Percentiles rank a stretch among this genome's conserved stretches.
Conservation (phyloP, 2,329 filamentous ascomycete species). For the Immersiporthe knoxdaviesiana region DNA sequence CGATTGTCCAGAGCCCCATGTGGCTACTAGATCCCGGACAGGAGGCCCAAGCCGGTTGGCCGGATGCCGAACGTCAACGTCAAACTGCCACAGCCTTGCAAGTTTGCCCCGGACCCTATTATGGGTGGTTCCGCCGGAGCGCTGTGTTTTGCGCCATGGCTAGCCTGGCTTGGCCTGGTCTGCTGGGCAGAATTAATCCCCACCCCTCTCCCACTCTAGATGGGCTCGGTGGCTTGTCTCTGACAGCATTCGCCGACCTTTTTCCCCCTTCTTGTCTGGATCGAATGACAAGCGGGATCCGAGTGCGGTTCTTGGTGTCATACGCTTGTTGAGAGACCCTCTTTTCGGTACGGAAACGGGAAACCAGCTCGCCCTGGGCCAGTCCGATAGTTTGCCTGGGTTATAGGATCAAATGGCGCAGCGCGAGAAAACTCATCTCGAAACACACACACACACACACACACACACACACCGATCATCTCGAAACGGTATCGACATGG, state of each 20-base stretch:
- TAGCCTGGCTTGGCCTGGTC: conserved; percentile 17
- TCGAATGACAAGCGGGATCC: conserved; percentile 1
- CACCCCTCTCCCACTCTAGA: not conserved
- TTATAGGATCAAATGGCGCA: not conserved
- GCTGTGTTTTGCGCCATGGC: conserved; percentile 30
- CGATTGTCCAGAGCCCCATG: conserved; percentile 11
- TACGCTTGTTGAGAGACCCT: not conserved
- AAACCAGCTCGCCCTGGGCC: conserved; percentile 17
- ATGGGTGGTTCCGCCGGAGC: conserved; percentile 24
- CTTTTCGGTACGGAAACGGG: not conserved
- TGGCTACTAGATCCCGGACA: conserved; percentile 23
- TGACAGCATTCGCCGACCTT: conserved; percentile 4
- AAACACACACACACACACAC: too few relatives aligned
- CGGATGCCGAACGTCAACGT: conserved; percentile 26
- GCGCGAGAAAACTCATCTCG: not conserved
- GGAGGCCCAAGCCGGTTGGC: conserved; percentile 23
- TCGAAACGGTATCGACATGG: conserved; percentile 6
- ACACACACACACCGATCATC: not conserved
- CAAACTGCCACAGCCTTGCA: conserved; percentile 17
- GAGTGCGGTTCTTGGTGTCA: not conserved
- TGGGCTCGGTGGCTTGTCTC: not conserved
- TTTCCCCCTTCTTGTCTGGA: not conserved
- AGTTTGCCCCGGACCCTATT: conserved; percentile 1
- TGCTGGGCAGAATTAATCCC: not conserved
- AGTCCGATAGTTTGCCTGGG: conserved; percentile 1